Evolutionary conservation across 225 moss, liverwort and hornwort species (phyloP).

Genomic region (Sphagnum contortum): DNA sequence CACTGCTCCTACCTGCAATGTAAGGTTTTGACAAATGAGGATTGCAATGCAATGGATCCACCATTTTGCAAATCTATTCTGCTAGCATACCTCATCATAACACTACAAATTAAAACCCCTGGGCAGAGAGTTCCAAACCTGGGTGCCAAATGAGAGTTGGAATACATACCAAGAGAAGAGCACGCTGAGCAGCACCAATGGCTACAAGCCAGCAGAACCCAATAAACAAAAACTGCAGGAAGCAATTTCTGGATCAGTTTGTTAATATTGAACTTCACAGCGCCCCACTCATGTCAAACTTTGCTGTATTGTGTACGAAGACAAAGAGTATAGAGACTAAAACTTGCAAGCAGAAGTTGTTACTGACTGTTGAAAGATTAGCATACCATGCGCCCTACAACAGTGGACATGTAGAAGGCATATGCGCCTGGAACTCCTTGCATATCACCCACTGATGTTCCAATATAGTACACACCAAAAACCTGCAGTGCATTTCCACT

Average conservation of each 20-base stretch:
- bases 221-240: constrained; percentile 68
- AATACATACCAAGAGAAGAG: constrained; percentile 59
- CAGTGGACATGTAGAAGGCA: constrained; percentile 87
- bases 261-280: no score
- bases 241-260: not conserved
- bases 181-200: constrained; percentile 60
- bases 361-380: no score
- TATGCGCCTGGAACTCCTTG: constrained; percentile 52
- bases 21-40: not conserved
- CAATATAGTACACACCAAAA: constrained; percentile 91
- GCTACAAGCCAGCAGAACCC: constrained; percentile 78
- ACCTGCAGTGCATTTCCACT: constrained; percentile 27
- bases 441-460: constrained; percentile 84
- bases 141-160: no score
- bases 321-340: no score
- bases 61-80: no score
- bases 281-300: no score
- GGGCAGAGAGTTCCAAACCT: no score
- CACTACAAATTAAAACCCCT: no score
- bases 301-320: no score
- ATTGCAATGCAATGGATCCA: not conserved
- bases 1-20: constrained; percentile 37
- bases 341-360: no score
- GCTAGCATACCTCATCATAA: no score
- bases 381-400: constrained; percentile 67